phyloP scores from a whole-genome alignment of 805 yeast genomes.

The Yarrowia sp. region DNA sequence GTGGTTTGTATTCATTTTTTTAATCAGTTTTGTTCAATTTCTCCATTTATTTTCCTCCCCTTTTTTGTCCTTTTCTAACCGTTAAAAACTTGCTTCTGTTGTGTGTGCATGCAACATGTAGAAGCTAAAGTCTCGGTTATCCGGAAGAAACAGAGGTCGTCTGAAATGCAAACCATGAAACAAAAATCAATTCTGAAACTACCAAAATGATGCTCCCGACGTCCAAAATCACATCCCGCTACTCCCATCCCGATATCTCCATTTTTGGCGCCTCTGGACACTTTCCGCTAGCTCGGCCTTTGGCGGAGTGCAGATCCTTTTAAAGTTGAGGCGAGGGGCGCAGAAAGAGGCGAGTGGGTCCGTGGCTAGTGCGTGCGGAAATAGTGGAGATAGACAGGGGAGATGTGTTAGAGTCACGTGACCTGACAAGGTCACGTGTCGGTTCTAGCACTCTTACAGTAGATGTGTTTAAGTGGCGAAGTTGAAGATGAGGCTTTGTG shows the following conservation, averaged over 20 bases:
- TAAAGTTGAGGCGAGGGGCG: constrained; percentile 6
- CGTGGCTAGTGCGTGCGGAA: constrained; percentile 24
- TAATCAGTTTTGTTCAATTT: too few species aligned
- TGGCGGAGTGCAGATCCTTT: constrained; percentile 6
- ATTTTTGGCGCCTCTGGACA: neutral
- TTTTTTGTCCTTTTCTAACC: neutral
- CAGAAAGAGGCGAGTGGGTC: constrained; percentile 14
- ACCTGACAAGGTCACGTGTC: too few species aligned
- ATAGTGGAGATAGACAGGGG: neutral
- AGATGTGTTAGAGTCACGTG: too few species aligned
- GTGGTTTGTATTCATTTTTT: too few species aligned
- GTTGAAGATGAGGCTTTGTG: too few species aligned
- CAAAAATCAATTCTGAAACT: too few species aligned
- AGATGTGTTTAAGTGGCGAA: too few species aligned
- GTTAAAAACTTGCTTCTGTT: neutral
- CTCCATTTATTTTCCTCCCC: too few species aligned
- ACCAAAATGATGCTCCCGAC: too few species aligned
- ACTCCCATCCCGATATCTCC: too few species aligned
- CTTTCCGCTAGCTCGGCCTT: neutral
- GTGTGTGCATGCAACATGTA: neutral
- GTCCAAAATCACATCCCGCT: neutral
- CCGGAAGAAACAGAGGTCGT: neutral
- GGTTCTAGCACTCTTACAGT: too few species aligned
- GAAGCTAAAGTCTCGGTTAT: neutral
- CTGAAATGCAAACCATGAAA: too few species aligned